Evolutionary conservation across 169 alveolate genomes (phyloP), one percentile per base, ranked within the genome.

Genomic region (Babesia sp.): DNA sequence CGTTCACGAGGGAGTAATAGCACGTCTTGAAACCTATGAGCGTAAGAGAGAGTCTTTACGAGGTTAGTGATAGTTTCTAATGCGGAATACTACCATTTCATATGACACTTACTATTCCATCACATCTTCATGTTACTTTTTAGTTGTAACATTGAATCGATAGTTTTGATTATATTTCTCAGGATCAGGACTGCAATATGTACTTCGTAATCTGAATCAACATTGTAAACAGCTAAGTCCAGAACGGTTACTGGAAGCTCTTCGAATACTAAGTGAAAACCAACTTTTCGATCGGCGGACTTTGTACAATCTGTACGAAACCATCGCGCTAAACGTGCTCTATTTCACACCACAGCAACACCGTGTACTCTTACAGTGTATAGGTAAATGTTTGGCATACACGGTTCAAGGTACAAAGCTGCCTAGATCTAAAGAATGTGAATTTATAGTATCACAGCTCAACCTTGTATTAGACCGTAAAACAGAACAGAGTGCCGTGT

Each of bases 201-300:
- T 58, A 28, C 56, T 69, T 24, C 37, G 29, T 20, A 3, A 34
- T 8, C 36, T 78, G 11, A 78, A 48, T 48, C 3, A 11, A 33
- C 58, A 78, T 46, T 69, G 58, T 37, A 46, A 37, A 31, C 55
- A 57, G n/a, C 51, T 78, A 29, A 22, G 48, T 28, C 86, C 86
- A 37, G 37, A 26, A 16, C 56, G 68, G 28, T 50, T 66, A 24
- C 46, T 78, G 0, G 53, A 46, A 37, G 69, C 68, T 37, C 54
- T 78, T 12, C 37, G 73, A 39, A 22, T 69, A 18, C 26, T 78
- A 20, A 69, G 69, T 45, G 67, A 78, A 22, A 78, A 68, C 54
- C 66, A 56, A 59, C 51, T 61, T 12, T 78, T 56, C 51, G 80
- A 78, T 42, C 64, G 73, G 16, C 29, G 68, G 41, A 42, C 66